These are phyloP conservation scores for Gonapodya prolifera DNA, from an alignment of 192 early-diverging fungal species.

Conservation along the genomic window DNA sequence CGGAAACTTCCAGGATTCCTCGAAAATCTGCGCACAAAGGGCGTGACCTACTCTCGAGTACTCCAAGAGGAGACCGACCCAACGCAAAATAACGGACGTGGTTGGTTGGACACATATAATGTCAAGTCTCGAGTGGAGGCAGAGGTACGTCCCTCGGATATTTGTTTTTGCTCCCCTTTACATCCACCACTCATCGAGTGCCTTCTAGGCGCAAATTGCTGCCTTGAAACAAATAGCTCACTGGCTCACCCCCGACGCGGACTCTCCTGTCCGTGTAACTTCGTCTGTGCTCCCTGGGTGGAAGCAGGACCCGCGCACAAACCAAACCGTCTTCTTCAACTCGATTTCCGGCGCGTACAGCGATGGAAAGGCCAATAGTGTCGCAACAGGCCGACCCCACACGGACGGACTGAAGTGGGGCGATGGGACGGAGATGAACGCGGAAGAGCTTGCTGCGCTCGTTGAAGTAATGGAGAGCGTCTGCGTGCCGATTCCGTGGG, in stretches of 20 bases:
- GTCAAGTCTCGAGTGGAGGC: neutral
- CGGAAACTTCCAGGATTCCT: neutral
- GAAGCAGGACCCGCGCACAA: neutral
- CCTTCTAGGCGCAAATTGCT: neutral
- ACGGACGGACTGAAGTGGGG: neutral
- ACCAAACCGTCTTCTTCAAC: neutral
- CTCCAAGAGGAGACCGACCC: neutral
- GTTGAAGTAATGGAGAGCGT: neutral
- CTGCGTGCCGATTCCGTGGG: neutral
- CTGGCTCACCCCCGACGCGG: neutral
- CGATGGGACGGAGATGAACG: neutral
- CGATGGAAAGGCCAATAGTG: neutral
- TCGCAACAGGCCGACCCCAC: neutral
- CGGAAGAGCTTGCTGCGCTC: neutral
- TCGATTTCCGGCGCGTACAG: neutral
- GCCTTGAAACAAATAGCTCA: neutral
- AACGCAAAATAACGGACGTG: neutral
- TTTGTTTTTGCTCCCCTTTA: neutral
- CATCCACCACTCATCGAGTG: too few species aligned
- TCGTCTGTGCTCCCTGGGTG: neutral
- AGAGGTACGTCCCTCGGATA: neutral
- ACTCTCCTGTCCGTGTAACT: neutral
- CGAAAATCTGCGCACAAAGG: neutral
- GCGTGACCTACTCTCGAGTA: neutral
- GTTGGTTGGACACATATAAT: neutral